Evolutionary conservation across 768 basidiomycete genomes (phyloP), one percentile per base, ranked within the genome.

Genomic region (Lactarius psammicola): DNA sequence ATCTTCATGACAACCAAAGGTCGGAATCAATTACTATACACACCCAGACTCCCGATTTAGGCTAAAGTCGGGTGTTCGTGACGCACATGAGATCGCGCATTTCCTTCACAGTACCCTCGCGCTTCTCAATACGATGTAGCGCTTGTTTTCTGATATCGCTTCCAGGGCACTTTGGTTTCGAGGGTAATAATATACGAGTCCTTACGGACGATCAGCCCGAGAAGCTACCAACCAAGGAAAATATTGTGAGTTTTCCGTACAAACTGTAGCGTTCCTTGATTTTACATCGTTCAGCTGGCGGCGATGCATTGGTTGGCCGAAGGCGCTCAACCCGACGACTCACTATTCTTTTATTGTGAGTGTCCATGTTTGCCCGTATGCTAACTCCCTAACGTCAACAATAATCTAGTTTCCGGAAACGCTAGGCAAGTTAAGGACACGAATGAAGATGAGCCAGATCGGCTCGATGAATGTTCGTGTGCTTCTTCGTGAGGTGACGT

Each of bases 331-430:
- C 33, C 42, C 0, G 4, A 30, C 0, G 62, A 58, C 56, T 63
- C 62, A 2, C 9, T 63, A 0, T 38, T 63, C 5, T 30, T 49
- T 3, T 63, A 51, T 17, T 63, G 62, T 63, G 18, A 1, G 62
- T 30, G 56, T 49, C 36, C 18, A n/a, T 17, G 13, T 8, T 7
- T 0, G 9, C 11, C 34, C 49, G 5, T 8, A 17, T 28, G 34
- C 26, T 36, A 2, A 28, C 28, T 51, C 23, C 26, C 1, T 51
- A 13, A 54, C 26, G 18, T 26, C 23, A 1, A 62, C 3, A 20
- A 23, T 10, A 26, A 26, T 23, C 26, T 11, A 63, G 62, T 51
- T 10, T 58, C 56, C 3, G 62, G 62, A 0, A 56, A 63, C 23
- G 56, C 23, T 28, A 6, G 2, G 1, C 33, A 63, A 13, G n/a